A percentile compares a stretch with the other conserved stretches of the same genome.
These are phyloP conservation scores for Fragaria ananassa DNA, from an alignment of 306 rosid genomes.

Conservation along the genomic window DNA sequence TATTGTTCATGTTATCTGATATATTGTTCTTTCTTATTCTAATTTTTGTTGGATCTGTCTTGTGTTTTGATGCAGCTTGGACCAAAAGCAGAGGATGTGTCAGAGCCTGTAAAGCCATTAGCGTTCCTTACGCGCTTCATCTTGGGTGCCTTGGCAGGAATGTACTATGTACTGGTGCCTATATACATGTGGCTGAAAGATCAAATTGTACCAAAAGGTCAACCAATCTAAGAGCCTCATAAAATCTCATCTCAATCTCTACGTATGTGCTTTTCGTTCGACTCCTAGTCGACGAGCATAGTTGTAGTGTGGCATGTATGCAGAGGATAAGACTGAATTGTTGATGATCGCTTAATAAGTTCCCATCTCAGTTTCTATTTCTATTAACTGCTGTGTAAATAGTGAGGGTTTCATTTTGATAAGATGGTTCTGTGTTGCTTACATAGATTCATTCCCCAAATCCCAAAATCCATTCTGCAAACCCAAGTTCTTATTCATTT, in stretches of 20 bases:
- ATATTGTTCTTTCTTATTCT: neutral
- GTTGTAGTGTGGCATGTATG: neutral
- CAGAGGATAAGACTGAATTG: neutral
- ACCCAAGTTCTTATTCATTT: neutral
- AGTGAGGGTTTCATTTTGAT: neutral
- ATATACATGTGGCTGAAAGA: conserved; percentile 93
- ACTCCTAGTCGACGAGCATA: neutral
- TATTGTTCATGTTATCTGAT: neutral
- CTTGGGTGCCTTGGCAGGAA: conserved; percentile 76
- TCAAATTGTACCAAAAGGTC: conserved; percentile 79
- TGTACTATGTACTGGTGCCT: conserved; percentile 78
- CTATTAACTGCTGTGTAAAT: neutral
- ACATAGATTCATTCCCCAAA: neutral
- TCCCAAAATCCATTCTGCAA: neutral
- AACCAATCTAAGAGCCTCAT: conserved; percentile 55
- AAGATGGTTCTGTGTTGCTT: neutral
- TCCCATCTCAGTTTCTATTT: neutral
- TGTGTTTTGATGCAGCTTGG: conserved; percentile 68
- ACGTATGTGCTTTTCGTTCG: neutral
- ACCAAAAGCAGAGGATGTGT: conserved; percentile 87
- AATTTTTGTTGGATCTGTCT: neutral
- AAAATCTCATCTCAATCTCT: neutral
- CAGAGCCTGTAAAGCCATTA: conserved; percentile 52
- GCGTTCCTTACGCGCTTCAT: conserved; percentile 57
- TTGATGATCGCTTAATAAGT: neutral